Evolutionary conservation across 164 flowering plant genomes (phyloP).

Genomic region (Echeveria elegans): DNA sequence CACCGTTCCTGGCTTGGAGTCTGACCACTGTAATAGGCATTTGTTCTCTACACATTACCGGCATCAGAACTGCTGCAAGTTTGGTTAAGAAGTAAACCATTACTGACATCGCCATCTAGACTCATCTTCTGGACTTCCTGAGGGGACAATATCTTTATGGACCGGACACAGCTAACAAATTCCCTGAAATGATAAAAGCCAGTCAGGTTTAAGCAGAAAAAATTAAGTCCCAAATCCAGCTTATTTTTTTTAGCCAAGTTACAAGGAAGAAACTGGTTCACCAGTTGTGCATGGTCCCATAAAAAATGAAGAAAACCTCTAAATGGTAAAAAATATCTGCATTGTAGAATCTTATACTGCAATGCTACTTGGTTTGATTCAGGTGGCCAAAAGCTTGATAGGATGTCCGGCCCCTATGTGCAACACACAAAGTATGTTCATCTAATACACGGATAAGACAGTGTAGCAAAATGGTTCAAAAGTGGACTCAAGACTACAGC

Average conservation of each 20-base stretch:
- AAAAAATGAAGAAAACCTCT: too few relatives aligned
- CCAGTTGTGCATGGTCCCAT: background rate
- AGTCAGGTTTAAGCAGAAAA: background rate
- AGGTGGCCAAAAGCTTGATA: too few relatives aligned
- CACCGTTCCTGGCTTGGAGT: background rate
- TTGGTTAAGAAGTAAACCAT: conserved; percentile 59
- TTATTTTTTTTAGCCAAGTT: background rate
- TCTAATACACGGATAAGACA: background rate
- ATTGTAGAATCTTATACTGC: background rate
- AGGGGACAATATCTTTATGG: conserved; percentile 86
- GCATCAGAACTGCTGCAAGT: conserved; percentile 94
- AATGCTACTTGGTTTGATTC: too few relatives aligned
- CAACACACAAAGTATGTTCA: background rate
- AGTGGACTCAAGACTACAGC: background rate
- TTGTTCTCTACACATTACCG: conserved; percentile 33
- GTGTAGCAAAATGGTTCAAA: background rate
- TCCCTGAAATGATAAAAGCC: conserved; percentile 46
- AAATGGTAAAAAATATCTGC: background rate
- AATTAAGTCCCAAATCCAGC: background rate
- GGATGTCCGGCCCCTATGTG: too few relatives aligned
- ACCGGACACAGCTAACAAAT: conserved; percentile 80
- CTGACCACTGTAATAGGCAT: background rate
- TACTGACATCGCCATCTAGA: conserved; percentile 82
- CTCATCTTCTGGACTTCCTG: conserved; percentile 98
- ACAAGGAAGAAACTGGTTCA: background rate